phyloP scores from a whole-genome alignment of 2,329 filamentous ascomycete genomes.

The Phaeoacremonium minimum region DNA sequence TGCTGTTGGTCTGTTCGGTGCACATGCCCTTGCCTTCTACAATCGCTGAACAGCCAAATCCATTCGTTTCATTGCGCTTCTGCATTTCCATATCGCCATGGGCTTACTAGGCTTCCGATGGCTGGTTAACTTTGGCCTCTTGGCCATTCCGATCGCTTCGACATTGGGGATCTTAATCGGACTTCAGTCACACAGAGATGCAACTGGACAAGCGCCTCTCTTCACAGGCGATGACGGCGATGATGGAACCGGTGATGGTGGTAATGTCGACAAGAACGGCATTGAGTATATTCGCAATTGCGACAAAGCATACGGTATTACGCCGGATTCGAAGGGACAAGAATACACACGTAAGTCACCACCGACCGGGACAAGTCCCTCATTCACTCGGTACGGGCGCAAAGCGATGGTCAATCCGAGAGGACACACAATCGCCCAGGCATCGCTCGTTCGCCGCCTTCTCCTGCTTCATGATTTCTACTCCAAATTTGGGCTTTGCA shows the following conservation, averaged over 20 bases:
- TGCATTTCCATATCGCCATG: too few relatives aligned
- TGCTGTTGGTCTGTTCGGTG: too few relatives aligned
- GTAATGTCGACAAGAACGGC: slow-evolving; percentile 19
- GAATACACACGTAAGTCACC: slow-evolving; percentile 40
- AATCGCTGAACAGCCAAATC: too few relatives aligned
- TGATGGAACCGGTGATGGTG: slow-evolving; percentile 9
- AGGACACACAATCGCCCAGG: too few relatives aligned
- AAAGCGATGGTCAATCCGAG: too few relatives aligned
- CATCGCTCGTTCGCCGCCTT: too few relatives aligned
- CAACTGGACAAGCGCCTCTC: slow-evolving; percentile 37
- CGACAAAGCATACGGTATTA: slow-evolving; percentile 38
- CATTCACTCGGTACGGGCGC: too few relatives aligned
- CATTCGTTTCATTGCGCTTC: too few relatives aligned
- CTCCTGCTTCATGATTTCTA: too few relatives aligned
- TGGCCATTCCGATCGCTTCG: slow-evolving; percentile 44
- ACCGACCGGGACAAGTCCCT: too few relatives aligned
- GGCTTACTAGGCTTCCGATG: slow-evolving; percentile 27
- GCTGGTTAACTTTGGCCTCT: slow-evolving; percentile 43
- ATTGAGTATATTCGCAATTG: slow-evolving; percentile 32
- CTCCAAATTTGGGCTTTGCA: too few relatives aligned
- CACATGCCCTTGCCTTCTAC: too few relatives aligned
- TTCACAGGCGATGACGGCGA: slow-evolving; percentile 24
- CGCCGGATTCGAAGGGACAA: slow-evolving; percentile 34
- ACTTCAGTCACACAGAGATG: slow-evolving; percentile 36
- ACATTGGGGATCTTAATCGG: slow-evolving; percentile 46